These are phyloP conservation scores for Pseudopyricularia javanii DNA, from an alignment of 2,329 filamentous ascomycete species.

Conservation along the genomic window DNA sequence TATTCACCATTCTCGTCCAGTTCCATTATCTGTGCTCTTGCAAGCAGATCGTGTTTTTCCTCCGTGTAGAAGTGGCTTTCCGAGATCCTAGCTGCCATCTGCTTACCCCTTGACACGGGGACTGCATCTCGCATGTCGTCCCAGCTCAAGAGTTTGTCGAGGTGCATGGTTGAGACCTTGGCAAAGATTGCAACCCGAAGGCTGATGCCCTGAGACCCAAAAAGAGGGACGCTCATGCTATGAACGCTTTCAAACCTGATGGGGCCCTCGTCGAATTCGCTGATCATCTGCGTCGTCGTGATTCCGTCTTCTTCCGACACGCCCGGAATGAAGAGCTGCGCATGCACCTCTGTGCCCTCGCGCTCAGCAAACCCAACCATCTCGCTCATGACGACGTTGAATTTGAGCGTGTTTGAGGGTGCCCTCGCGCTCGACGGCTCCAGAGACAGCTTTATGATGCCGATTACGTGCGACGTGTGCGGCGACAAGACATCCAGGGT, in stretches of 20 bases:
- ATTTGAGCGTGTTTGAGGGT: constrained; percentile 85
- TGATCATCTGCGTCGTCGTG: constrained; percentile 90
- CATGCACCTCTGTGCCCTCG: constrained; percentile 91
- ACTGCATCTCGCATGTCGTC: constrained; percentile 88
- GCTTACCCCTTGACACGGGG: constrained; percentile 39
- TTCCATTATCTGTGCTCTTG: constrained; percentile 78
- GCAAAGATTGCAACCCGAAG: constrained; percentile 86
- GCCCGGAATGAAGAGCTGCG: constrained; percentile 89
- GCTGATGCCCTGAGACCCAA: constrained; percentile 60
- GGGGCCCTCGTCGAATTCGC: constrained; percentile 82
- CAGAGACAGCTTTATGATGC: constrained; percentile 79
- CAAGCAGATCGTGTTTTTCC: constrained; percentile 87
- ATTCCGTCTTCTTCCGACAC: constrained; percentile 82
- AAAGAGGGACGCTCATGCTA: constrained; percentile 86
- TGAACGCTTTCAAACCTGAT: constrained; percentile 96
- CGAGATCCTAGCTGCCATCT: constrained; percentile 58
- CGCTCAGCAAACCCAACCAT: constrained; percentile 88
- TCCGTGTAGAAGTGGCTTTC: constrained; percentile 90
- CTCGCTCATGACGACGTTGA: constrained; percentile 98
- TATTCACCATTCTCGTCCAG: constrained; percentile 87
- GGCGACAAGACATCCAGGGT: constrained; percentile 82
- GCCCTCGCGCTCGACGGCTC: constrained; percentile 91
- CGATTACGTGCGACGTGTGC: constrained; percentile 81
- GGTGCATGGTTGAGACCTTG: constrained; percentile 80
- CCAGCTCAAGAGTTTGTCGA: constrained; percentile 96